Evolutionary conservation across 75 land plant species (phyloP), one percentile per base, ranked within the genome.

Genomic region (Gnetum montanum): DNA sequence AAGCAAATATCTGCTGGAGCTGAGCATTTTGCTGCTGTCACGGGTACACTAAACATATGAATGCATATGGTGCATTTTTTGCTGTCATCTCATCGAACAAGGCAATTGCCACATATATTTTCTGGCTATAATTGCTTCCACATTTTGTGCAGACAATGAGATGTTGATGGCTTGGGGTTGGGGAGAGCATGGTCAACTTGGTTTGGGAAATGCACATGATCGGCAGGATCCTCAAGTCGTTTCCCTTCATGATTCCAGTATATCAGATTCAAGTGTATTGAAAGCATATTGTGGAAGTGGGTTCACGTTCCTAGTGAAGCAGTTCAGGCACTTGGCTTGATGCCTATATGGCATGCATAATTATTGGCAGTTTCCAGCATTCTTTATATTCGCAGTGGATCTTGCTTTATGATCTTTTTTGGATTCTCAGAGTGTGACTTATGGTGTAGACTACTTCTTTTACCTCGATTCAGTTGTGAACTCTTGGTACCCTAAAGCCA

Each of bases 171-270:
- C 87, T 23, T 94, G 98, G 98, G 98, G 98, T 6, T 94, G 98
- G 98, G 97, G 97, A 8, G 98, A 94, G 67, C 98, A 94, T 61
- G 98, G 98, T 25, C 98, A 94, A 60, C 85, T 94, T 46, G 98
- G 98, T 30, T 66, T 94, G 46, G 96, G 91, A 18, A 66, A 68
- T 35, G 76, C 78, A 12, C 13, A 45, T 36, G 91, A 94, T 70
- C 77, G 80, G 50, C 68, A 51, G 2, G 24, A 26, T 38, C 98
- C 98, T 30, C 76, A 75, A 61, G 25, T 27, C 4, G 96, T 90
- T n/a, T 23, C 23, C 19, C 23, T 92, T 8, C 59, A 49, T 26
- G 28, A 27, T 0, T 29, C 15, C 34, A 0, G 23, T 34, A 4
- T 37, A 10, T 8, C 29, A 20, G 22, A 53, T n/a, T 29, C 13